Conservation (phyloP, 2,329 filamentous ascomycete species). For the Teratosphaeria epicoccoides region DNA sequence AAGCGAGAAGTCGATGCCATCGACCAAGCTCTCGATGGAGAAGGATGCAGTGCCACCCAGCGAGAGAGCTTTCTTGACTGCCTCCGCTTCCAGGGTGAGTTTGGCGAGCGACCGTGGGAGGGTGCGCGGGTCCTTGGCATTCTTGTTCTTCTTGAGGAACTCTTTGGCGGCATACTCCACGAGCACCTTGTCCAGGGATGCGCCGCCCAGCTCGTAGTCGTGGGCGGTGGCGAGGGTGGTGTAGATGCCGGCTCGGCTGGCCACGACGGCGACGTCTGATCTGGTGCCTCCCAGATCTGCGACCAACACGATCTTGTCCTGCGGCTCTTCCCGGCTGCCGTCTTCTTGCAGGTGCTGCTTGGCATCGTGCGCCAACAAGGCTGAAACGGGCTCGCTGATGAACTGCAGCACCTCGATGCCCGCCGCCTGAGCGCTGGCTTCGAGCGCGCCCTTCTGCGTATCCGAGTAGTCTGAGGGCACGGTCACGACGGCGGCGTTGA, state of each 20-base stretch:
- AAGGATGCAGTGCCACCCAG: slow-evolving; percentile 81
- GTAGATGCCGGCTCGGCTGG: slow-evolving; percentile 90
- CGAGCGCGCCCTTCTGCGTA: slow-evolving; percentile 71
- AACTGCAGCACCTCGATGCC: slow-evolving; percentile 85
- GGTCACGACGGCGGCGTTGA: slow-evolving; percentile 90
- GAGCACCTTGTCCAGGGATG: slow-evolving; percentile 76
- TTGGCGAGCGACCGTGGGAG: slow-evolving; percentile 78
- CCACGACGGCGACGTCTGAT: slow-evolving; percentile 82
- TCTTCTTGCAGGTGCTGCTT: slow-evolving; percentile 18
- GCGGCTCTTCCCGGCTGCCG: slow-evolving; percentile 38
- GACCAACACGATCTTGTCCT: slow-evolving; percentile 85
- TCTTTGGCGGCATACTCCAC: slow-evolving; percentile 98
- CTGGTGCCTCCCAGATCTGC: slow-evolving; percentile 87
- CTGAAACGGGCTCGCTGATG: slow-evolving; percentile 81
- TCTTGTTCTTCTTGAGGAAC: slow-evolving; percentile 93
- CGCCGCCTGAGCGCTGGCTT: slow-evolving; percentile 65
- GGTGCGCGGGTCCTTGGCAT: slow-evolving; percentile 60
- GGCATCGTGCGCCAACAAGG: slow-evolving; percentile 83
- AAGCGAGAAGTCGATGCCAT: slow-evolving; percentile 81
- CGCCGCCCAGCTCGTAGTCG: slow-evolving; percentile 87
- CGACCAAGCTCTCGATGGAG: slow-evolving; percentile 81
- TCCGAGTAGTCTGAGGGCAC: slow-evolving; percentile 90
- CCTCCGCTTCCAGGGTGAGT: slow-evolving; percentile 81
- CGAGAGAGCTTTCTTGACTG: slow-evolving; percentile 83
- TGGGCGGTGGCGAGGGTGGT: slow-evolving; percentile 86